Evolutionary conservation across 257 asterid genomes (phyloP).

Genomic region (Cynanchum wilfordii): DNA sequence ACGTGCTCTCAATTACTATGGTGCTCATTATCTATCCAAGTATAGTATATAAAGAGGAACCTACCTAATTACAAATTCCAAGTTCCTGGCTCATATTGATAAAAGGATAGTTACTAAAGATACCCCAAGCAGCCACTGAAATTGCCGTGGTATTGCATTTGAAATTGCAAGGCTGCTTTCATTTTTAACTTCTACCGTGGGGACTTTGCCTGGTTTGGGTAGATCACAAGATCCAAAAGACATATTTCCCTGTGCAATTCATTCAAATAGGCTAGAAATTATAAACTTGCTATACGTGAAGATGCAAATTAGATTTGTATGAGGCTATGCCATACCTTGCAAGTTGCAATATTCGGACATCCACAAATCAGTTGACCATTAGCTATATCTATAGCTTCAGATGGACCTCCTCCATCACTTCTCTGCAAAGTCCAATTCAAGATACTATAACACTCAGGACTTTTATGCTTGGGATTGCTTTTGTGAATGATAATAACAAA

Average conservation of each 20-base stretch:
- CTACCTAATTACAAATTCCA: not conserved
- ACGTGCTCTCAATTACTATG: not conserved
- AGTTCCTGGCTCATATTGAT: slow-evolving; percentile 20
- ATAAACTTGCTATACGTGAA: not conserved
- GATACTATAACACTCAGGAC: not conserved
- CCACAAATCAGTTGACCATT: slow-evolving; percentile 82
- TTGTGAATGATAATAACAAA: not conserved
- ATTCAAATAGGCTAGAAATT: slow-evolving; percentile 8
- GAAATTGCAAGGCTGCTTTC: slow-evolving; percentile 33
- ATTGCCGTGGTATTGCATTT: slow-evolving; percentile 25
- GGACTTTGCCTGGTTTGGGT: slow-evolving; percentile 35
- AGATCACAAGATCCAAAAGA: slow-evolving; percentile 60
- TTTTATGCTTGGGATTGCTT: not conserved
- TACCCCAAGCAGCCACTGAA: slow-evolving; percentile 35
- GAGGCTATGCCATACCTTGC: slow-evolving; percentile 50
- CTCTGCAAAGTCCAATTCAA: slow-evolving; percentile 44
- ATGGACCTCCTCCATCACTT: slow-evolving; percentile 95
- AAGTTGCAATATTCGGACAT: slow-evolving; percentile 55
- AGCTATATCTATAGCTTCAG: slow-evolving; percentile 76
- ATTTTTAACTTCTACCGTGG: slow-evolving; percentile 25
- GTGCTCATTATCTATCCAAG: not conserved
- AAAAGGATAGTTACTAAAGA: slow-evolving; percentile 25
- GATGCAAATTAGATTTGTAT: not conserved
- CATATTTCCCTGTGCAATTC: slow-evolving; percentile 48
- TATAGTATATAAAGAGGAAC: not conserved